Conservation (phyloP, 129 eudicot genomes). For the Cynara cardunculus region DNA sequence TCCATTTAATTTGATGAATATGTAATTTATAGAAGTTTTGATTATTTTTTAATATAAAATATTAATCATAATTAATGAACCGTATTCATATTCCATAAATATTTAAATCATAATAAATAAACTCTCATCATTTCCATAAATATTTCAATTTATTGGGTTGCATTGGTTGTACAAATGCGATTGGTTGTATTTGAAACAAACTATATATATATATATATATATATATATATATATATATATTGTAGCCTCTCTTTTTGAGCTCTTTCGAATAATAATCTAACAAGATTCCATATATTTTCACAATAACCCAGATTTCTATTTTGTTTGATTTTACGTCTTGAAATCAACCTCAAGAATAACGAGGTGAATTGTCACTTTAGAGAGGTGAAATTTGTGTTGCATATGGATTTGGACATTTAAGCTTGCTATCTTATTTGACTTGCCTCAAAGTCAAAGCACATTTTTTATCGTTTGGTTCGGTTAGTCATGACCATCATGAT, state of each 20-base stretch:
- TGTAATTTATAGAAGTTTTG: too few species aligned
- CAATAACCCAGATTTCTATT: background rate
- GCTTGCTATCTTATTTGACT: background rate
- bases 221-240: too few species aligned
- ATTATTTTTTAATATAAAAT: too few species aligned
- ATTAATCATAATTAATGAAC: too few species aligned
- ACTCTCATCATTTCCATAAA: too few species aligned
- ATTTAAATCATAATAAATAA: too few species aligned
- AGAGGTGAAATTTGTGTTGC: background rate
- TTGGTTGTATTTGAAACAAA: too few species aligned
- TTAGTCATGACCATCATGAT: background rate
- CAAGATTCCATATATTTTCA: background rate
- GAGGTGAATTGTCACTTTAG: background rate
- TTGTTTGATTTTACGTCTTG: conserved; percentile 2
- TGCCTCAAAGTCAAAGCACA: background rate
- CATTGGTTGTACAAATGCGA: too few species aligned
- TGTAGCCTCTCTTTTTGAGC: background rate
- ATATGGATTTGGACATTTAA: background rate
- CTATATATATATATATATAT: too few species aligned
- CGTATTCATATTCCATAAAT: too few species aligned
- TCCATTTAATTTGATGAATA: too few species aligned
- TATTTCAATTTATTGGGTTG: too few species aligned
- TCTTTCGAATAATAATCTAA: background rate
- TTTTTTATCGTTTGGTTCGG: background rate
- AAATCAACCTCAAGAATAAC: conserved; percentile 8